Evolutionary conservation across 164 flowering plant species (phyloP), one percentile per base, ranked within the genome.

Genomic region (Vitis rupestris): DNA sequence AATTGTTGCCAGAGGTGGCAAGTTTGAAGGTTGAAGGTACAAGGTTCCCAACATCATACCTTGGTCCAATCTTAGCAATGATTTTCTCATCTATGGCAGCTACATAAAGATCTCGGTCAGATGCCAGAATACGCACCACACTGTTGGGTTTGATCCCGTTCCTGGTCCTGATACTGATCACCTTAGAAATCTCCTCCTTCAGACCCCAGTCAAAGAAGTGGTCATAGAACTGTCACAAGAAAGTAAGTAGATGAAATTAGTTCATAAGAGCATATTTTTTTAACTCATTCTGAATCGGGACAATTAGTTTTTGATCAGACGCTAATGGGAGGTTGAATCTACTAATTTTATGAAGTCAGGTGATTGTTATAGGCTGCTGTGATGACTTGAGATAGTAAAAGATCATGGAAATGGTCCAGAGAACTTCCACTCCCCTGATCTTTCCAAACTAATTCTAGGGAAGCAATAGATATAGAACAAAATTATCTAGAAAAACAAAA

Each of bases 121-220:
- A 55, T 0, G 84, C 91, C 49, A 88, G 31, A 59, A 93, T 85
- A 10, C 78, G 79, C 50, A 85, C 73, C 0, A 50, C 69, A 71
- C 93, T 91, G 4, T 17, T 72, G 13, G 75, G 78, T 27, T 56
- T 62, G 47, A 93, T 88, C 58, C 85, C 86, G 66, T 83, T 87
- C 71, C 84, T 82, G 1, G 59, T 58, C 65, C 95, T 83, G 14
- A 88, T 74, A 10, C 79, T 72, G 16, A 59, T 61, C 76, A 93
- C 61, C 15, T 84, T 86, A 0, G 68, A 64, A 13, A 91, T 87
- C 73, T 78, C 79, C 4, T 83, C 91, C 79, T 84, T 87, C 50
- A 91, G 73, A 1, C 91, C 90, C 90, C 87, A 88, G 10, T 88
- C 84, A 31, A 85, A 79, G 79, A 81, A 87, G 76, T 93, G 97